Evolutionary conservation across 768 basidiomycete species (phyloP).

Genomic region (Multifurca ochricompacta): DNA sequence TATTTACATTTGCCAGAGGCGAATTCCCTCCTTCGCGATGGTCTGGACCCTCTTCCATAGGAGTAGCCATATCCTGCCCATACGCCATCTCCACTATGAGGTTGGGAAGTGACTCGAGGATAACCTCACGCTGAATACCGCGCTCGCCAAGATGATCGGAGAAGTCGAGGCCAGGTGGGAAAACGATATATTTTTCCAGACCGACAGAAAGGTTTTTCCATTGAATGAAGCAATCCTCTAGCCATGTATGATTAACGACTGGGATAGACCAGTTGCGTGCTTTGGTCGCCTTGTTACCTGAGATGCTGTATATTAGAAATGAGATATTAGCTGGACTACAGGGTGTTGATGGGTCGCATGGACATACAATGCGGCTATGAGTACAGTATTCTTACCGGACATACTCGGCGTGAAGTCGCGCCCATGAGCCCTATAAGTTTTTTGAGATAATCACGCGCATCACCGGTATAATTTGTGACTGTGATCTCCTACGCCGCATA

Average conservation of each 20-base stretch:
- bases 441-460: conserved; percentile 82
- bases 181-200: conserved; percentile 58
- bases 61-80: neutral
- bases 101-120: conserved; percentile 14
- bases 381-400: conserved; percentile 65
- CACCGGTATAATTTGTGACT: conserved; percentile 84
- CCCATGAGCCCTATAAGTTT: conserved; percentile 72
- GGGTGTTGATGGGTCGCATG: neutral
- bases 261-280: conserved; percentile 78
- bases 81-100: conserved; percentile 6
- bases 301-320: conserved; percentile 18
- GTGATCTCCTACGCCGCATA: conserved; percentile 53
- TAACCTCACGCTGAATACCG: conserved; percentile 17
- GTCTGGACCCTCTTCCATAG: neutral
- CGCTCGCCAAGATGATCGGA: conserved; percentile 33
- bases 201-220: conserved; percentile 68
- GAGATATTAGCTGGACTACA: neutral
- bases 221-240: conserved; percentile 80
- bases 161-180: conserved; percentile 64
- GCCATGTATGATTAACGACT: conserved; percentile 83
- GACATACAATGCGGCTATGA: conserved; percentile 79
- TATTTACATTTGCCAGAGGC: conserved; percentile 20
- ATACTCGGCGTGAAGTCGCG: conserved; percentile 78
- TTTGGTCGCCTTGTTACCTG: conserved; percentile 53
- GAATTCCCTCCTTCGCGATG: neutral